Conservation (phyloP, 2,329 filamentous ascomycete species). For the Didymella segeticola region DNA sequence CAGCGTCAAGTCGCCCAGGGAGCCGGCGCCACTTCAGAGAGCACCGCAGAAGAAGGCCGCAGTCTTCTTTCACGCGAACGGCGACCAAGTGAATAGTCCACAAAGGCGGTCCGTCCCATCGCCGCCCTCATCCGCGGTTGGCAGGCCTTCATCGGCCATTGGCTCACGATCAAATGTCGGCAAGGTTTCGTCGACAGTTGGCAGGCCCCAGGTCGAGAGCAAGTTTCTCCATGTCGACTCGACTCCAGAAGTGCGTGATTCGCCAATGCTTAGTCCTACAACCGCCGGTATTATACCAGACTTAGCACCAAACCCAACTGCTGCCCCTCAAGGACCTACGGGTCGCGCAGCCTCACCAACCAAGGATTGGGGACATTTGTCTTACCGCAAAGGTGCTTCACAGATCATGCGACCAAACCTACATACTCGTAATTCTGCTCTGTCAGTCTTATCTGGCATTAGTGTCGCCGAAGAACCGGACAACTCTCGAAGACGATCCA, state of each 20-base stretch:
- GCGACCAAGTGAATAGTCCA: slow-evolving; percentile 51
- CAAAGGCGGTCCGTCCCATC: slow-evolving; percentile 36
- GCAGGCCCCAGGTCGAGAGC: slow-evolving; percentile 38
- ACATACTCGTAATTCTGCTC: slow-evolving; percentile 38
- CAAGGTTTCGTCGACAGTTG: slow-evolving; percentile 17
- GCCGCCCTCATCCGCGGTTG: slow-evolving; percentile 43
- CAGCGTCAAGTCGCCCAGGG: slow-evolving; percentile 62
- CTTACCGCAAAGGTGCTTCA: slow-evolving; percentile 58
- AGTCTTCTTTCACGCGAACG: slow-evolving; percentile 60
- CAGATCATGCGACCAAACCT: slow-evolving; percentile 54
- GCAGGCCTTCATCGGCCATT: slow-evolving; percentile 10
- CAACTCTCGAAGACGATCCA: slow-evolving; percentile 41
- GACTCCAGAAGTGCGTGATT: slow-evolving; percentile 49
- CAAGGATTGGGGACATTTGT: slow-evolving; percentile 57
- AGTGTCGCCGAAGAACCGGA: slow-evolving; percentile 33
- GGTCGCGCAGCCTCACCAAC: slow-evolving; percentile 53
- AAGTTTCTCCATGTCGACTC: slow-evolving; percentile 79
- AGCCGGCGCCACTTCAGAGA: slow-evolving; percentile 37
- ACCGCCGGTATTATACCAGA: slow-evolving; percentile 37
- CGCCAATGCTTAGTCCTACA: slow-evolving; percentile 44
- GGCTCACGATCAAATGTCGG: slow-evolving; percentile 10
- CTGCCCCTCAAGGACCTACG: slow-evolving; percentile 20
- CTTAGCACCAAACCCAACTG: slow-evolving; percentile 21
- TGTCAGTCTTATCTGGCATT: slow-evolving; percentile 42
- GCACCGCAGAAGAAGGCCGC: slow-evolving; percentile 52